Evolutionary conservation across 495 filamentous ascomycete species (phyloP).

Genomic region (Xylaria curta): DNA sequence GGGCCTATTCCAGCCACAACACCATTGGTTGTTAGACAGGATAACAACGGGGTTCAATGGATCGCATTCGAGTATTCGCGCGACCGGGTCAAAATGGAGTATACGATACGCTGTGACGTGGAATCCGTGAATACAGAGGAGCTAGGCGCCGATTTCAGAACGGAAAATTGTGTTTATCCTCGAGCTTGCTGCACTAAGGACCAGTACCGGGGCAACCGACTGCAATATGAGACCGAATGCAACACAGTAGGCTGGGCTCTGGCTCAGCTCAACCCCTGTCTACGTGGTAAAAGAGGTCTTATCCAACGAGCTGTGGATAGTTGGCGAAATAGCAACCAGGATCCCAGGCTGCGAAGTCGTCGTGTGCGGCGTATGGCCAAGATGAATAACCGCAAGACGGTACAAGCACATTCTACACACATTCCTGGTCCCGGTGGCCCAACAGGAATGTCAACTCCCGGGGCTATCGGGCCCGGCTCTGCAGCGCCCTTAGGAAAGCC

Average conservation of each 20-base stretch:
- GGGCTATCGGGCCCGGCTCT: conserved; percentile 50
- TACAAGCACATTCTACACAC: conserved; percentile 52
- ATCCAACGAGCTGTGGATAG: conserved; percentile 98
- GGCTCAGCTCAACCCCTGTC: conserved; percentile 86
- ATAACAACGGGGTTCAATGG: conserved; percentile 97
- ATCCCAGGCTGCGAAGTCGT: conserved; percentile 85
- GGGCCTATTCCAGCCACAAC: conserved; percentile 98
- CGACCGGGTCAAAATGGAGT: conserved; percentile 98
- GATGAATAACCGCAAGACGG: conserved; percentile 82
- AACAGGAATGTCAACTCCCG: conserved; percentile 58
- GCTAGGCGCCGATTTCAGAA: conserved; percentile 87
- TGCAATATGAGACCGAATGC: conserved; percentile 97
- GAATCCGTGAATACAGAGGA: conserved; percentile 93
- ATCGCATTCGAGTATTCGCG: conserved; percentile 98
- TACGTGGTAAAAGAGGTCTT: conserved; percentile 90
- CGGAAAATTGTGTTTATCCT: conserved; percentile 97
- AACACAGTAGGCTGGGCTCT: conserved; percentile 98
- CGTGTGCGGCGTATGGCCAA: conserved; percentile 95
- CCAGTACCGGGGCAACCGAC: conserved; percentile 90
- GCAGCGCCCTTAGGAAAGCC: conserved; percentile 60
- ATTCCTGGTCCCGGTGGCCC: conserved; percentile 59
- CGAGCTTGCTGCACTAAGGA: conserved; percentile 94
- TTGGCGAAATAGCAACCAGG: conserved; percentile 98
- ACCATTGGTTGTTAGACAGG: conserved; percentile 90
- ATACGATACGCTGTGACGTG: conserved; percentile 97